These are phyloP conservation scores for Suhomyces tanzawaensis DNA, from an alignment of 805 yeast species.

Conservation along the genomic window DNA sequence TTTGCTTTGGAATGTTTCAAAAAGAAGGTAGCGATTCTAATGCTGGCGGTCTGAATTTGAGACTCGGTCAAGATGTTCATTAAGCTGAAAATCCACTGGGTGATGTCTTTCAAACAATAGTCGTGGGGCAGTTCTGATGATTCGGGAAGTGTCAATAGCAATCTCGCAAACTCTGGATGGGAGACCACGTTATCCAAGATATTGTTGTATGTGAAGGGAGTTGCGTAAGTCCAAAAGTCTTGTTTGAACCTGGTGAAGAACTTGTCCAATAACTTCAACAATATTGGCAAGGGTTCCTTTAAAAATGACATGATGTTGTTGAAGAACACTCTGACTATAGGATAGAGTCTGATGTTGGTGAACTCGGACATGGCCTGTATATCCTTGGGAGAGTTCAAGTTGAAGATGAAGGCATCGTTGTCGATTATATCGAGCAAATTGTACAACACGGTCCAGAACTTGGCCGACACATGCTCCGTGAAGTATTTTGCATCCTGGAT, in stretches of 20 bases:
- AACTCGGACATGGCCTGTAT: conserved; percentile 27
- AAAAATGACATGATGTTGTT: conserved; percentile 53
- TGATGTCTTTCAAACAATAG: conserved; percentile 31
- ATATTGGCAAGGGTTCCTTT: conserved; percentile 50
- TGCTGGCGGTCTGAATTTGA: conserved; percentile 52
- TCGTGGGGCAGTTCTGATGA: conserved; percentile 1
- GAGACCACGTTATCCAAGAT: conserved; percentile 59
- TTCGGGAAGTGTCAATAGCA: conserved; percentile 5
- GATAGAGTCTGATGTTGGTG: conserved; percentile 33
- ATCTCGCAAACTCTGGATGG: conserved; percentile 45
- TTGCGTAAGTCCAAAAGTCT: conserved; percentile 54
- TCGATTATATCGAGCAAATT: conserved; percentile 37
- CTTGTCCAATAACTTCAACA: conserved; percentile 51
- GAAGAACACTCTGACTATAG: conserved; percentile 39
- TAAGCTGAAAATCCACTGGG: conserved; percentile 55
- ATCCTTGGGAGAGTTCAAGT: conserved; percentile 28
- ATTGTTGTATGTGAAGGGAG: conserved; percentile 54
- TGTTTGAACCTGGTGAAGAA: conserved; percentile 42
- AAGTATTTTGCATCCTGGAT: conserved; percentile 55
- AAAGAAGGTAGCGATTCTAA: conserved; percentile 49
- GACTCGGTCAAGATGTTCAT: conserved; percentile 44
- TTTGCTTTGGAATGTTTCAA: conserved; percentile 20
- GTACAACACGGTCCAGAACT: conserved; percentile 48
- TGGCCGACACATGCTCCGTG: conserved; percentile 36
- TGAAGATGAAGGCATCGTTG: conserved; percentile 30